Evolutionary conservation across 2,329 filamentous ascomycete genomes (phyloP).

Genomic region (Venturia effusa): DNA sequence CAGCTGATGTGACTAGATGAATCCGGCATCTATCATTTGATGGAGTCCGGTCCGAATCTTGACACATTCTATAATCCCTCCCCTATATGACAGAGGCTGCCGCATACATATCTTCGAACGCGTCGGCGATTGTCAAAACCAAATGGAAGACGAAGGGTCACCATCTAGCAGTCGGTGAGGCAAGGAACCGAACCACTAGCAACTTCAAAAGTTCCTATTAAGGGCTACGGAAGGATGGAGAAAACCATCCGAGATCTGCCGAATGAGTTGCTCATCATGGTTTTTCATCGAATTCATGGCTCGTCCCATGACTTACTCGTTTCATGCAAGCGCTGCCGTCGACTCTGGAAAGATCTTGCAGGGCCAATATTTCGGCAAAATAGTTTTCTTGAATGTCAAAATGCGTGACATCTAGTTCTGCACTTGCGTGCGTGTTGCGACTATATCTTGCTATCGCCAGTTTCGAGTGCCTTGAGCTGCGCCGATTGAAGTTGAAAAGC

Average conservation of each 20-base stretch:
- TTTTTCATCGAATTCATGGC: conserved; percentile 1
- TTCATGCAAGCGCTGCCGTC: neutral
- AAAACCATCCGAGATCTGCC: neutral
- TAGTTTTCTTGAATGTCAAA: neutral
- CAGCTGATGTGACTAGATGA: too few species aligned
- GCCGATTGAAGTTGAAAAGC: neutral
- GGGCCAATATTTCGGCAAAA: neutral
- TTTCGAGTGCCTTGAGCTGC: neutral
- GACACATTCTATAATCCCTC: too few species aligned
- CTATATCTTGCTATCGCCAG: neutral
- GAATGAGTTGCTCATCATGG: neutral
- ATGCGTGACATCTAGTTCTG: neutral
- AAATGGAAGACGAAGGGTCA: too few species aligned
- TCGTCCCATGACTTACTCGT: neutral
- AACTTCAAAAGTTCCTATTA: too few species aligned
- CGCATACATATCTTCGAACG: too few species aligned
- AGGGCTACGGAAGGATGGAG: neutral
- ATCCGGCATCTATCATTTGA: too few species aligned
- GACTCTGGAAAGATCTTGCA: neutral
- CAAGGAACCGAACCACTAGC: too few species aligned
- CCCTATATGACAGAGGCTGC: too few species aligned
- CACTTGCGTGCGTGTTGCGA: conserved; percentile 3
- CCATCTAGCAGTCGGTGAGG: too few species aligned
- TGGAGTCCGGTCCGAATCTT: too few species aligned
- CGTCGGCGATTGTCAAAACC: too few species aligned